Percentiles rank a stretch among this genome's conserved stretches.
These are phyloP conservation scores for Saitozyma sp. DNA, from an alignment of 768 basidiomycete genomes.

Conservation along the genomic window DNA sequence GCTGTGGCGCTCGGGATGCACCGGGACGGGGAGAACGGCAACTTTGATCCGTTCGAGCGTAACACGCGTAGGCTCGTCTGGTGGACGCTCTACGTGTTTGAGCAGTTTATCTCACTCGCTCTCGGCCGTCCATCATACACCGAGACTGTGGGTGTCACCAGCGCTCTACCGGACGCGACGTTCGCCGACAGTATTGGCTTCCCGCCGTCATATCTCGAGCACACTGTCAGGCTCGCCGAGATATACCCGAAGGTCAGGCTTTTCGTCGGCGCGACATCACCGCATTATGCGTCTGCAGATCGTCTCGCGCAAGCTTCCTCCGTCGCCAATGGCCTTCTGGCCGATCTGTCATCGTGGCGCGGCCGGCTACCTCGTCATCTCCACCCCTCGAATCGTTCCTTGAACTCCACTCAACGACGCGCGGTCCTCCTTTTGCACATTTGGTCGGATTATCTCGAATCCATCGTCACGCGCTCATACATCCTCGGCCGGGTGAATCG, in stretches of 20 bases:
- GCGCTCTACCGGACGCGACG: constrained; percentile 10
- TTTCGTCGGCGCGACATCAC: constrained; percentile 5
- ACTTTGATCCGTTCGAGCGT: constrained; percentile 18
- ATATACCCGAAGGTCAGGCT: constrained; percentile 8
- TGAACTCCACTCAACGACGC: not conserved
- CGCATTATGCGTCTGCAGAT: no score
- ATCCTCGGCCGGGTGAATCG: not conserved
- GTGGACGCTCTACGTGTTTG: constrained; percentile 19
- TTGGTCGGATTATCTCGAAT: constrained; percentile 6
- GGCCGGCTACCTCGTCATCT: not conserved
- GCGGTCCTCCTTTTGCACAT: not conserved
- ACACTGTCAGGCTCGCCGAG: not conserved
- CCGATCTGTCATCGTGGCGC: not conserved
- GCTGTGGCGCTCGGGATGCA: constrained; percentile 20
- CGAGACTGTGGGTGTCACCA: constrained; percentile 7
- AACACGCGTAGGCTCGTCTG: constrained; percentile 16
- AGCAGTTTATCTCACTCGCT: constrained; percentile 12
- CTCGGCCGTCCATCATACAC: constrained; percentile 14
- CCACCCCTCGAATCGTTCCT: not conserved
- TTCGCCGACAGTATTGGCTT: constrained; percentile 1
- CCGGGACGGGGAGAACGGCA: constrained; percentile 15
- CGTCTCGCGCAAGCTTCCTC: not conserved
- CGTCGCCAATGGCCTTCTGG: not conserved
- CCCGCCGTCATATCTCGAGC: constrained; percentile 2
- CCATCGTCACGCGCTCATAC: not conserved